Conservation (phyloP, 2,329 filamentous ascomycete genomes). For the Arthrobotrys sinensis region DNA sequence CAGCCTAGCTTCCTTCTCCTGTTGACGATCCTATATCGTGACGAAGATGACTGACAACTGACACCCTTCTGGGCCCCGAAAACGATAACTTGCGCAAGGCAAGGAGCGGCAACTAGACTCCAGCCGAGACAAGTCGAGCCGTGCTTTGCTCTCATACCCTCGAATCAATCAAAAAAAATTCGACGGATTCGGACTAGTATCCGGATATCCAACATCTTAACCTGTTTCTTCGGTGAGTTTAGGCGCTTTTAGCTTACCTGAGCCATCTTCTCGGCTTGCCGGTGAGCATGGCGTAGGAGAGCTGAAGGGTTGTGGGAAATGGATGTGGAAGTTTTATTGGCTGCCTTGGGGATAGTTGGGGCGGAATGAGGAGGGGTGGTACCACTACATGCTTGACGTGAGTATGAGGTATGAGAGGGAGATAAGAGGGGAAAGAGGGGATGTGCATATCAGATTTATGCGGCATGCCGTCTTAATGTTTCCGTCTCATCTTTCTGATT, state of each 20-base stretch:
- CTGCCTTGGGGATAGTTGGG: constrained; percentile 19
- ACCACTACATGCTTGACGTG: constrained; percentile 21
- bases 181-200: constrained; percentile 49
- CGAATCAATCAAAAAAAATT: constrained; percentile 7
- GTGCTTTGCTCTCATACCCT: constrained; percentile 10
- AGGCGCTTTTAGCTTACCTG: constrained; percentile 12
- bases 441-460: constrained; percentile 22
- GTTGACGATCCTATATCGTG: constrained; percentile 31
- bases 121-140: constrained; percentile 44
- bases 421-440: constrained; percentile 8
- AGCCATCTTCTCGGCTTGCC: not conserved
- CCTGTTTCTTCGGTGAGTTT: constrained; percentile 10
- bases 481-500: constrained; percentile 21
- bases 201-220: constrained; percentile 37
- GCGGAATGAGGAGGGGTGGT: not conserved
- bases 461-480: constrained; percentile 13
- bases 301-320: not conserved
- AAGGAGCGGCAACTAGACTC: constrained; percentile 49
- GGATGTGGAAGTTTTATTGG: constrained; percentile 2
- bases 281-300: constrained; percentile 6
- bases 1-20: constrained; percentile 9
- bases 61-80: not conserved
- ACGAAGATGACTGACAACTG: constrained; percentile 17
- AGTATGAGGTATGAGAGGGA: constrained; percentile 21
- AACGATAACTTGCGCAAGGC: not conserved